Evolutionary conservation across 768 basidiomycete species (phyloP).

Genomic region (Favolaschia claudopus): DNA sequence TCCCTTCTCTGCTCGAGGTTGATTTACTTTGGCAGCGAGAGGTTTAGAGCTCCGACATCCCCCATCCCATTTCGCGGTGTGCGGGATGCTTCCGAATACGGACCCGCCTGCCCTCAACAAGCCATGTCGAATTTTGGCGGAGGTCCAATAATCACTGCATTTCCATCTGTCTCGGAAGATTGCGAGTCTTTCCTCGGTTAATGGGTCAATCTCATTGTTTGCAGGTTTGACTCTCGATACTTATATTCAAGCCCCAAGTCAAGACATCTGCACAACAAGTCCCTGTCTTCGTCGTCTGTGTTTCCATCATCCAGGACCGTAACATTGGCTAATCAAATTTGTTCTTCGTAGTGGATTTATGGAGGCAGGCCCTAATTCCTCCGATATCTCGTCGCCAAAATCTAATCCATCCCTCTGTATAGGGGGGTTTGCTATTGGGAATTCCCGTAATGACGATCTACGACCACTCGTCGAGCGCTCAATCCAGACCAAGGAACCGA

Average conservation of each 20-base stretch:
- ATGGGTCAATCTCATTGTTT: background rate
- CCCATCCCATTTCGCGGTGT: background rate
- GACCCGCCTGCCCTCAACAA: background rate
- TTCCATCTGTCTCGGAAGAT: background rate
- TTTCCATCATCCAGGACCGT: too few species aligned
- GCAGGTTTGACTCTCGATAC: background rate
- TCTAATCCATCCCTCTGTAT: background rate
- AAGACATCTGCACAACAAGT: too few species aligned
- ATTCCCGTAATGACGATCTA: background rate
- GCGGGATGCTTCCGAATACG: background rate
- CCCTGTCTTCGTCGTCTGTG: too few species aligned
- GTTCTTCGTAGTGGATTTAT: background rate
- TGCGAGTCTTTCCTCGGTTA: background rate
- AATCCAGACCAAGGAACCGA: background rate
- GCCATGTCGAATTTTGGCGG: background rate
- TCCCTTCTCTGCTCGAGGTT: background rate
- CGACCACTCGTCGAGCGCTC: slow-evolving; percentile 7
- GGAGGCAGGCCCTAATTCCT: background rate
- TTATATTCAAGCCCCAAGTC: background rate
- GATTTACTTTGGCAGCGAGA: background rate
- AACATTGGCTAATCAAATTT: background rate
- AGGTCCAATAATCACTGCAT: background rate
- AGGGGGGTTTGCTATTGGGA: background rate
- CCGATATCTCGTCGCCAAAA: background rate
- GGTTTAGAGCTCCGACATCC: background rate